Evolutionary conservation across 2,329 filamentous ascomycete species (phyloP), one percentile per base, ranked within the genome.

Genomic region (Neocucurbitaria cava): DNA sequence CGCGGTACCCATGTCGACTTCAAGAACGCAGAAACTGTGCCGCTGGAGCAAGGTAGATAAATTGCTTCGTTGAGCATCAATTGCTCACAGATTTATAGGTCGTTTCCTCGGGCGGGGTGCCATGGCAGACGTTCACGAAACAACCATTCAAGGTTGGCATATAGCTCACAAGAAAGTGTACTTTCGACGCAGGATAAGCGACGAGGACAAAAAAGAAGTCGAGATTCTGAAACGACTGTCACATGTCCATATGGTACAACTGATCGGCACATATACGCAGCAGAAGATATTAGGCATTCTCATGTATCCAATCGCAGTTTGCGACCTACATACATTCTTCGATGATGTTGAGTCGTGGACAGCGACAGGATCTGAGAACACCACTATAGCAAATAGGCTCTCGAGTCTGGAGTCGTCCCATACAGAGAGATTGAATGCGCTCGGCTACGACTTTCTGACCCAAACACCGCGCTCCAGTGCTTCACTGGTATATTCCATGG

Each of bases 191-290:
- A 42, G 59, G 38, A 56, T 65, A 20, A 45, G 43, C 1, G 45
- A 53, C 11, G 51, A 26, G 17, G 62, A 66, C 24, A 58, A 33
- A 36, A 65, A 55, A 41, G 64, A 66, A 33, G 66, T 69, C 39
- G 54, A 58, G 5, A 63, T 67, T 17, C 39, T 67, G 31, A 67
- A 67, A 31, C 59, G 56, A 30, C 41, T 69, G 2, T 52, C 52
- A 1, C 60, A 67, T 24, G 7, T 17, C 9, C 62, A 69, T 33
- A 61, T 69, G 39, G 49, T 66, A n/a, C 44, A 58, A n/a, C 48
- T 69, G 5, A 43, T 69, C 3, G 65, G 64, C 5, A 66, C 65
- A 5, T 69, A 69, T 30, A 65, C 61, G 1, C 52, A 67, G 23
- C 33, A 53, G 2, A 56, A 56, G 39, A 55, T 61, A 28, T 44